Base-by-base conservation (phyloP, 139 green algal species). In the Volvox reticuliferus region DNA sequence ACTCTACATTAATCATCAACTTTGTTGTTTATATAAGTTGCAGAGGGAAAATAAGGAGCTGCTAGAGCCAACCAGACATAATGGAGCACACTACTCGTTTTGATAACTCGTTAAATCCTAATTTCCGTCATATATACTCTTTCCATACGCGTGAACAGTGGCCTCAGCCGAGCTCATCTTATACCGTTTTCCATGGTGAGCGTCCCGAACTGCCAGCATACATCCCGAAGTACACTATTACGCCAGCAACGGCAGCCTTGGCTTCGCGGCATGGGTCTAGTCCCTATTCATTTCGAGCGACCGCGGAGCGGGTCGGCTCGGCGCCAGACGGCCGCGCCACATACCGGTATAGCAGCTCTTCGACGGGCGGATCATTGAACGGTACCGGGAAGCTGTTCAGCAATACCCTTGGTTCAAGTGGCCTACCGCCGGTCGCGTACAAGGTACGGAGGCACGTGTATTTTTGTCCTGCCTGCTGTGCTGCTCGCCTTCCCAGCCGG, bases 141-240 rank as follows among this genome's bases (percentile, higher is more conserved):
- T 88, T 88, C 16, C 82, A 88, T n/a, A 79, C 33, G 6, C 82
- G 82, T 12, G 33, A 65, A 32, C 82, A 88, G 33, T 88, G 82
- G 82, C 82, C 82, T 16, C 65, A 79, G 9, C 82, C 65, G 12
- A 67, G n/a, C 12, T 82, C 44, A 9, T 71, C 86, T 22, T 90
- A 90, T n/a, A 90, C 86, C 13, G 50, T 90, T 21, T 90, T 90
- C 73, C 86, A 90, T 30, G 86, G 86, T 50, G 84, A 89, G 28
- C 21, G 14, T 3, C 67, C 67, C 0, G n/a, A 50, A 17, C 26
- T 83, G 86, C 86, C 86, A 5, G 0, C 19, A 20, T 90, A 83
- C 86, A 33, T 79, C 26, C 71, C 71, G 19, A 90, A 82, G 68
- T 89, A 89, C 84, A 44, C 36, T 18, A 68, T 69, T 28, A 81